Evolutionary conservation across 805 yeast genomes (phyloP), one percentile per base, ranked within the genome.

Genomic region (Cyberlindnera bimundalis): DNA sequence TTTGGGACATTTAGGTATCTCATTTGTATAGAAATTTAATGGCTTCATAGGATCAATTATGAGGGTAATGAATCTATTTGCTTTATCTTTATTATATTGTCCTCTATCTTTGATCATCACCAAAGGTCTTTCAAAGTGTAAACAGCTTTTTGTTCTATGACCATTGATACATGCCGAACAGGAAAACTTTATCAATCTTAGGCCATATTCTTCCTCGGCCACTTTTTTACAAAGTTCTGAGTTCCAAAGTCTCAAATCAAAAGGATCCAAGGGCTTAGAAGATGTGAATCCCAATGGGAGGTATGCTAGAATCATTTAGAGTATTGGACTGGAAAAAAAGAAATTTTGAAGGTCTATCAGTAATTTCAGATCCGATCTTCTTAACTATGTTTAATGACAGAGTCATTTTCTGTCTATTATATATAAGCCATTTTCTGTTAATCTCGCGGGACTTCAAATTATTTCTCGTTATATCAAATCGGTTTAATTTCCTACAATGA

Each of bases 71-170:
- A 27, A 34, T 12, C 5, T 13, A 16, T 34, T 23, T 3, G 31
- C 31, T 13, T 12, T 26, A 14, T 34, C 26, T 12, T 15, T n/a
- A 9, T 11, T 17, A 20, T 27, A 29, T 18, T 34, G 29, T 10
- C 37, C 37, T 18, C 37, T 17, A 10, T 34, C 37, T 16, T 34
- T 34, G 4, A 34, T 19, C 31, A 34, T 19, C n/a, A 34, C 24
- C 8, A 34, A 25, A 14, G 37, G 31, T 34, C 31, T 27, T 2
- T 27, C 20, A 13, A 15, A 18, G 26, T 34, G 37, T 12, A 27
- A n/a, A 14, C 37, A 34, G 14, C 7, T 17, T 6, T 11, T 5
- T 11, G 23, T 34, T 19, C 37, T 8, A 23, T 34, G 37, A 5
- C 37, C 37, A 7, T 26, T 13, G 11, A 34, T 18, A 19, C 37